Base-by-base conservation (phyloP, 768 basidiomycete genomes). In the Obba rivulosa region DNA sequence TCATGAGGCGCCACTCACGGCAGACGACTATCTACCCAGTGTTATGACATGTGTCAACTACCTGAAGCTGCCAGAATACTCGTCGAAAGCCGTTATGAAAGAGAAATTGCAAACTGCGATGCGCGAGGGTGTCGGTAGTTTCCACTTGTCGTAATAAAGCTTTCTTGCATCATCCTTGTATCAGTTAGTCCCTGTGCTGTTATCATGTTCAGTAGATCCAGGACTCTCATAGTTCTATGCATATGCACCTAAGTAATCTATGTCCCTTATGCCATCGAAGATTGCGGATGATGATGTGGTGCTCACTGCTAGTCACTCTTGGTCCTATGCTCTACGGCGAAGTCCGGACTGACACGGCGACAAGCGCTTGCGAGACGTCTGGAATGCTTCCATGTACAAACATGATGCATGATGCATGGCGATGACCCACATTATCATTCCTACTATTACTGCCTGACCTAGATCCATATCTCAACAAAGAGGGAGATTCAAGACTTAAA, bases 31-130 rank as follows among this genome's bases (percentile, higher is more conserved):
- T 63, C 74, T 98, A 23, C 94, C 94, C 0, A 94, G 91, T 59
- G 94, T 97, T 24, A 98, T 98, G 96, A 98, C 96, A 3, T 99
- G 96, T 66, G 94, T 92, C 51, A 92, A 93, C 67, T 95, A 92
- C 63, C 71, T 99, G 61, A 99, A 99, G 67, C 73, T 97, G 55
- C 95, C 95, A 0, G 93, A 97, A 61, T 98, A 98, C 65, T 91
- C 88, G 48, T 83, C 85, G 22, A 92, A 88, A 67, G 77, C 73
- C 31, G 81, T 90, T 34, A 86, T 98, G 82, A 76, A 72, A 58
- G 82, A 89, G 65, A 95, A 92, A 64, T 67, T 99, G 56, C 73
- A 74, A 44, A 74, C 80, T 25, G 95, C 96, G 34, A 90, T 96
- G 73, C 79, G 81, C 58, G 96, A 98, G 69, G 96, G 96, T 36